Conservation (phyloP, 768 basidiomycete species). For the Gymnopilus junonius region DNA sequence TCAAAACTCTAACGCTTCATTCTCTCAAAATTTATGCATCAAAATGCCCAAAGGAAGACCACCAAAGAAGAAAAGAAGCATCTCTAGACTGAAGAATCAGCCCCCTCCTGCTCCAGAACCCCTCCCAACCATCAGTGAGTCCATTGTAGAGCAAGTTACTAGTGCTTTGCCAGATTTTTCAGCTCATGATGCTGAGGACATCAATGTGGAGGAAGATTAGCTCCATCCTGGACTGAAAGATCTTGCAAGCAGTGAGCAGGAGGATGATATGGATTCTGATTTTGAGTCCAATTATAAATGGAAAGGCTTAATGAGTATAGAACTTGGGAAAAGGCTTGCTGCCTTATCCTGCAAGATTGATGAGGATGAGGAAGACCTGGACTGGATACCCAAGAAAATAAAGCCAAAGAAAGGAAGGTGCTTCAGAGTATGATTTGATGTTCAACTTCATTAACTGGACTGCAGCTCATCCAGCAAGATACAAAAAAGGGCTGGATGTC, state of each 20-base stretch:
- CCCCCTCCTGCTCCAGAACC: background rate
- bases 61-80: slow-evolving; percentile 8
- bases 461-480: too few species aligned
- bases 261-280: slow-evolving; percentile 9
- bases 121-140: background rate
- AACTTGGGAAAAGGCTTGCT: slow-evolving; percentile 4
- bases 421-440: too few species aligned
- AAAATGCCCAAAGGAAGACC: slow-evolving; percentile 2
- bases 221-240: background rate
- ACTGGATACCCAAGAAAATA: too few species aligned
- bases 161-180: too few species aligned
- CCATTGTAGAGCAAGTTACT: background rate
- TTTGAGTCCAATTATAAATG: slow-evolving; percentile 12
- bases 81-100: slow-evolving; percentile 5
- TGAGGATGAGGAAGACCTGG: too few species aligned
- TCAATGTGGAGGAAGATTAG: background rate
- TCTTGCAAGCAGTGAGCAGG: slow-evolving; percentile 12
- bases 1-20: background rate
- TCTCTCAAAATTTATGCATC: background rate
- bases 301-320: slow-evolving; percentile 9
- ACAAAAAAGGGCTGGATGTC: too few species aligned
- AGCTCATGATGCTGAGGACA: too few species aligned
- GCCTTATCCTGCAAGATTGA: too few species aligned
- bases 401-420: too few species aligned
- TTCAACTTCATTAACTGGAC: too few species aligned